phyloP scores from a whole-genome alignment of 2,329 filamentous ascomycete species.

The Lasiodiplodia sp. region DNA sequence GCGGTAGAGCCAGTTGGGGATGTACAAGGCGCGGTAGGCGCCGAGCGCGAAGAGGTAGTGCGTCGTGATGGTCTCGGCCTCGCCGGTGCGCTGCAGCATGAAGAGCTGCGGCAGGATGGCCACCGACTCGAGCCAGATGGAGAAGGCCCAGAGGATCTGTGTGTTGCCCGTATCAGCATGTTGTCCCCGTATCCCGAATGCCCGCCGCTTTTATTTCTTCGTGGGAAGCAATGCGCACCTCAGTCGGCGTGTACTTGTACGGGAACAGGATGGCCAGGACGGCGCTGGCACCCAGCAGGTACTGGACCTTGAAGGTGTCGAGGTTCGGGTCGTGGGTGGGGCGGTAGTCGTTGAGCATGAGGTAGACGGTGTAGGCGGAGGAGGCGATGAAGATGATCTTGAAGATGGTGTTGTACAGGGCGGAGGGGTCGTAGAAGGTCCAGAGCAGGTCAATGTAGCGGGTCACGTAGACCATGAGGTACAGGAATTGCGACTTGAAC shows the following conservation, averaged over 20 bases:
- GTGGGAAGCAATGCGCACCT: constrained; percentile 50
- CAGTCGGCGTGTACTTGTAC: constrained; percentile 79
- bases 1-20: constrained; percentile 97
- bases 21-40: constrained; percentile 90
- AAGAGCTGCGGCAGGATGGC: constrained; percentile 97
- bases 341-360: constrained; percentile 98
- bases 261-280: constrained; percentile 83
- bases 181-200: constrained; percentile 23
- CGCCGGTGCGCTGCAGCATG: constrained; percentile 96
- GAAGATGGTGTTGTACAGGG: constrained; percentile 89
- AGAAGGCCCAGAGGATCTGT: constrained; percentile 95
- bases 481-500: constrained; percentile 97
- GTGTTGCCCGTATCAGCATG: constrained; percentile 21
- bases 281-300: constrained; percentile 82
- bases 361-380: constrained; percentile 93
- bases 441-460: constrained; percentile 92
- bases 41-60: constrained; percentile 97
- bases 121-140: constrained; percentile 96
- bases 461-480: constrained; percentile 91
- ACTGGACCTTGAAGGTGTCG: constrained; percentile 97
- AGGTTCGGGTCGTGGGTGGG: constrained; percentile 96
- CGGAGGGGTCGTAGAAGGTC: constrained; percentile 73
- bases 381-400: constrained; percentile 93
- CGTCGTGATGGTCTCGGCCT: constrained; percentile 98
- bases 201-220: not conserved